These are phyloP conservation scores for Pseudogymnoascus sp. DNA, from an alignment of 2,329 filamentous ascomycete species.

Conservation along the genomic window DNA sequence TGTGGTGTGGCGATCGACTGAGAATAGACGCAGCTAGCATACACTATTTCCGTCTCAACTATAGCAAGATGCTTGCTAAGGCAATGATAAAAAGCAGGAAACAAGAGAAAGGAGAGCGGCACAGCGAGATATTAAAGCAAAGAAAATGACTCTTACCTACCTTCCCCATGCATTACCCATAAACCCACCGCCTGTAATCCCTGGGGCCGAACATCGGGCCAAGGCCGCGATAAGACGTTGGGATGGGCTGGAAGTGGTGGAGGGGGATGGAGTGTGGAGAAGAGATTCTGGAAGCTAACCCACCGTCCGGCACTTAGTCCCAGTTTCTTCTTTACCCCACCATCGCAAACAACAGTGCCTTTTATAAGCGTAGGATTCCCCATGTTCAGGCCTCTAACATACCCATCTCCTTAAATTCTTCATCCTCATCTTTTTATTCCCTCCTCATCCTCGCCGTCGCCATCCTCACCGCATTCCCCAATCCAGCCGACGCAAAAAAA, in stretches of 20 bases:
- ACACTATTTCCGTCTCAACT: neutral
- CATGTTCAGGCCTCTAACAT: neutral
- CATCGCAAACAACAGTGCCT: neutral
- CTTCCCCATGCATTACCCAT: neutral
- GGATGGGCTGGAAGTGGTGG: neutral
- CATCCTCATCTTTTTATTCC: neutral
- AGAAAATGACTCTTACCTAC: neutral
- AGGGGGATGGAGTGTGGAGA: constrained; percentile 1
- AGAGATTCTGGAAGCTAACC: neutral
- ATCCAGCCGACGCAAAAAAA: neutral
- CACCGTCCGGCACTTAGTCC: neutral
- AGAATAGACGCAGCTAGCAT: neutral
- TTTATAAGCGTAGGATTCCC: neutral
- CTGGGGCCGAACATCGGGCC: neutral
- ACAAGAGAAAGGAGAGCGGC: neutral
- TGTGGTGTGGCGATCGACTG: neutral
- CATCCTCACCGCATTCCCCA: neutral
- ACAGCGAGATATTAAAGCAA: neutral
- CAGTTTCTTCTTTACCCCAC: neutral
- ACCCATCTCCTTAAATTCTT: neutral
- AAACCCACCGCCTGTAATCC: neutral
- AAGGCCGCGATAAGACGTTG: constrained; percentile 2
- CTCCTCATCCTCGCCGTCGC: neutral
- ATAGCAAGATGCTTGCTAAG: neutral
- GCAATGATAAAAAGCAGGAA: neutral